phyloP scores from a whole-genome alignment of 2,329 filamentous ascomycete species.

The Sodiomyces alkalinus region DNA sequence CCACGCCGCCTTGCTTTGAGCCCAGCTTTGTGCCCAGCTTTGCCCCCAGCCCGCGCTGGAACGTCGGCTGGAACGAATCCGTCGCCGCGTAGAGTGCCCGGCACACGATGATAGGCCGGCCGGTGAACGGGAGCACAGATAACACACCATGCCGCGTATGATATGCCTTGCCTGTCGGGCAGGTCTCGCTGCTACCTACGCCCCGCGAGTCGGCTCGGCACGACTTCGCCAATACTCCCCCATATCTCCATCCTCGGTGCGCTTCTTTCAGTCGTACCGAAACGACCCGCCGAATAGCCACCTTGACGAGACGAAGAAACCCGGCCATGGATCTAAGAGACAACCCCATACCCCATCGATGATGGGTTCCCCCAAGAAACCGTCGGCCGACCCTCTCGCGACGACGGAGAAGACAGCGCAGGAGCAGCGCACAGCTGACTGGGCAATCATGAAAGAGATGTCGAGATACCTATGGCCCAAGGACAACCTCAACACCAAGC shows the following conservation, averaged over 20 bases:
- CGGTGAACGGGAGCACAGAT: too few relatives aligned
- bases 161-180: background rate
- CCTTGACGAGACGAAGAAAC: background rate
- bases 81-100: too few relatives aligned
- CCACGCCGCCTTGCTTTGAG: too few relatives aligned
- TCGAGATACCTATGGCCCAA: conserved; percentile 92
- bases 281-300: conserved; percentile 1
- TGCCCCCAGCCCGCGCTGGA: too few relatives aligned
- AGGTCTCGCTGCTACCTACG: background rate
- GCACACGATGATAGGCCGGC: too few relatives aligned
- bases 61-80: too few relatives aligned
- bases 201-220: background rate
- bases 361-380: conserved; percentile 6
- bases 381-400: conserved; percentile 38
- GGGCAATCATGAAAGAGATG: conserved; percentile 99
- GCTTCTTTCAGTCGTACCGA: conserved; percentile 7
- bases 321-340: conserved; percentile 1
- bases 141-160: background rate
- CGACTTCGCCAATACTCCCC: conserved; percentile 6
- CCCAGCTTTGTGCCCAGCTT: too few relatives aligned
- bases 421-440: conserved; percentile 91
- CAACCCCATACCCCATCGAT: too few relatives aligned
- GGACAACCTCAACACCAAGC: conserved; percentile 65
- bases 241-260: conserved; percentile 5
- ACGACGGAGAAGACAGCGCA: conserved; percentile 54